Evolutionary conservation across 1,284 basidiomycete genomes (phyloP).

Genomic region (Phenoliferia sp.): DNA sequence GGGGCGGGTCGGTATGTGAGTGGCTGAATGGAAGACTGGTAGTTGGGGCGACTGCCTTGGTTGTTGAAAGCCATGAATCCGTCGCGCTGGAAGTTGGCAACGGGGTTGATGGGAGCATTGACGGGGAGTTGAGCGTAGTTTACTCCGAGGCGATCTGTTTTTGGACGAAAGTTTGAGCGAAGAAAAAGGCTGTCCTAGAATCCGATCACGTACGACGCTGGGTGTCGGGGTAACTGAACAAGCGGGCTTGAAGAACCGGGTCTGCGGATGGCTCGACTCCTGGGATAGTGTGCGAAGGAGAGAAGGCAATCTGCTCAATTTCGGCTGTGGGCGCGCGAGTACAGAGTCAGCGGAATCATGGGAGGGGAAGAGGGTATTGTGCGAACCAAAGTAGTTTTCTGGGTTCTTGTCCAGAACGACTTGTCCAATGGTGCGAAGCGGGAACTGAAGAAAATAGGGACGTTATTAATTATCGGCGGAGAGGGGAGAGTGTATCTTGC

Average conservation of each 20-base stretch:
- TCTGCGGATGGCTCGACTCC: conserved; percentile 85
- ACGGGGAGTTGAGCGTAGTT: conserved; percentile 89
- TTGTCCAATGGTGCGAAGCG: conserved; percentile 79
- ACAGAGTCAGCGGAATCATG: too few relatives aligned
- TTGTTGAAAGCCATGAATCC: conserved; percentile 60
- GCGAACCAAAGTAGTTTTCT: neutral
- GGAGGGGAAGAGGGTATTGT: too few relatives aligned
- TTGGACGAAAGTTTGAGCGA: too few relatives aligned
- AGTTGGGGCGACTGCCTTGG: conserved; percentile 79
- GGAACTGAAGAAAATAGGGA: conserved; percentile 70
- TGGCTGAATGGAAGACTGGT: conserved; percentile 69
- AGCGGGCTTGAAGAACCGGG: conserved; percentile 83
- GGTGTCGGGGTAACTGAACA: conserved; percentile 94
- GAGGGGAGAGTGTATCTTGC: neutral
- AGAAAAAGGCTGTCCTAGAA: conserved; percentile 24
- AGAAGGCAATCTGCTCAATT: conserved; percentile 62
- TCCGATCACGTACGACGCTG: conserved; percentile 66
- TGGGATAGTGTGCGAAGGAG: conserved; percentile 76
- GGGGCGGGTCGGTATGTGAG: conserved; percentile 52
- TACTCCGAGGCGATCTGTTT: conserved; percentile 60
- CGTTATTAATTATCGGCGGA: neutral
- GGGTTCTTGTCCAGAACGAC: conserved; percentile 80
- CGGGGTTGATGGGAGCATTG: conserved; percentile 52
- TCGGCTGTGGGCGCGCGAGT: too few relatives aligned
- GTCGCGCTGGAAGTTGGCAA: conserved; percentile 70